Conservation (phyloP, 148 eudicot genomes). For the Rheum nobile region DNA sequence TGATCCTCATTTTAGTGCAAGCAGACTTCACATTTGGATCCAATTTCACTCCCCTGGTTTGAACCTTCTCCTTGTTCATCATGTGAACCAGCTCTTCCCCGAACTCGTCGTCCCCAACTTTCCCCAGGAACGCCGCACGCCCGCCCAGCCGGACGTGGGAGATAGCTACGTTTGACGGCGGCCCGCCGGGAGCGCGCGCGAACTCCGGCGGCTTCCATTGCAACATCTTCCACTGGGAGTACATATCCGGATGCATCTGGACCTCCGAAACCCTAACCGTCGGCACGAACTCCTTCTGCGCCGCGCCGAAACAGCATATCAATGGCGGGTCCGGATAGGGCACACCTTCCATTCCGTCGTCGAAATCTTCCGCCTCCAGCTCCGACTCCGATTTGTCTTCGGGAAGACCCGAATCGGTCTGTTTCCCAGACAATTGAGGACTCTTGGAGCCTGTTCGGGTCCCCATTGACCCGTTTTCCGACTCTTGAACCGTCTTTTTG, state of each 20-base stretch:
- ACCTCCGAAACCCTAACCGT: conserved; percentile 55
- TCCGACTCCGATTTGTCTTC: neutral
- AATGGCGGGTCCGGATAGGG: conserved; percentile 66
- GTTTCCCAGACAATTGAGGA: too few species aligned
- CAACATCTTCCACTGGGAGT: conserved; percentile 83
- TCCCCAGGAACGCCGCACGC: conserved; percentile 73
- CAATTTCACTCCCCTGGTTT: conserved; percentile 57
- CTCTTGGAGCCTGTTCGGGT: neutral
- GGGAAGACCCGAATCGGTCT: too few species aligned
- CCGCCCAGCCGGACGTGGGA: conserved; percentile 83
- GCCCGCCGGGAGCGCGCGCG: conserved; percentile 70
- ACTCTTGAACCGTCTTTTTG: neutral
- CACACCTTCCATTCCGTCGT: conserved; percentile 46
- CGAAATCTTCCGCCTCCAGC: conserved; percentile 19
- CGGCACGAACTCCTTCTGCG: conserved; percentile 74
- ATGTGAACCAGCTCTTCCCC: conserved; percentile 60
- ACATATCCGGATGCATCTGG: conserved; percentile 74
- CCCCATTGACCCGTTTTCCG: neutral
- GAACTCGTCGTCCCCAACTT: too few species aligned
- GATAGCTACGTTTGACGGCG: conserved; percentile 73
- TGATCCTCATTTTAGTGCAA: conserved; percentile 41
- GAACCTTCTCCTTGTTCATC: conserved; percentile 77
- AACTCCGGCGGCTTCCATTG: conserved; percentile 96
- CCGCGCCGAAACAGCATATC: conserved; percentile 83
- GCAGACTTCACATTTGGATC: conserved; percentile 42